Evolutionary conservation across 805 yeast species (phyloP).

Genomic region (Wickerhamomyces pijperi): DNA sequence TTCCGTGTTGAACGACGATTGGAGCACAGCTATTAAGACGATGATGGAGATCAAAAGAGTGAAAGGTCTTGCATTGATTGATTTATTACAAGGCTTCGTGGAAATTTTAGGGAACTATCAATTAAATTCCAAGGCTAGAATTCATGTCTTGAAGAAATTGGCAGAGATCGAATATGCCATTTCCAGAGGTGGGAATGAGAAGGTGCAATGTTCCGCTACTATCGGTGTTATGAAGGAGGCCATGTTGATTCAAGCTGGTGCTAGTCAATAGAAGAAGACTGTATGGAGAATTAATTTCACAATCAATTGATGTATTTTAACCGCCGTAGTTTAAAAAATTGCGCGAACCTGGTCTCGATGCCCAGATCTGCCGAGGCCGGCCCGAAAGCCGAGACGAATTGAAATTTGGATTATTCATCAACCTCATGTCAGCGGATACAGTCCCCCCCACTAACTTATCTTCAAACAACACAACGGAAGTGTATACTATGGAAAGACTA

Average conservation of each 20-base stretch:
- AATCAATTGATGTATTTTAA: no score
- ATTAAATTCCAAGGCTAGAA: conserved; percentile 49
- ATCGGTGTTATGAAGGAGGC: conserved; percentile 69
- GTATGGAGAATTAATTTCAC: no score
- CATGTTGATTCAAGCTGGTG: conserved; percentile 22
- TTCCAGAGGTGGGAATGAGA: conserved; percentile 86
- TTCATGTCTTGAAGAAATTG: conserved; percentile 54
- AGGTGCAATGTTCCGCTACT: conserved; percentile 80
- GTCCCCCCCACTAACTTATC: no score
- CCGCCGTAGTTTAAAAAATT: no score
- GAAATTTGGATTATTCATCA: no score
- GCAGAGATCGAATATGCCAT: conserved; percentile 88
- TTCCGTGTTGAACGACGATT: conserved; percentile 75
- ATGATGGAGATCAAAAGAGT: conserved; percentile 50
- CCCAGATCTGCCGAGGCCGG: no score
- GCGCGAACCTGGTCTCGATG: no score
- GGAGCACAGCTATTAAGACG: conserved; percentile 67
- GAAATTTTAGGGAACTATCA: conserved; percentile 61
- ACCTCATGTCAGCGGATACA: no score
- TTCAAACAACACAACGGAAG: no score
- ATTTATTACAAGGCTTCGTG: conserved; percentile 66
- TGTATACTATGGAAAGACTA: not conserved
- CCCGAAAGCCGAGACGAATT: no score
- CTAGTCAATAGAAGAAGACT: no score
- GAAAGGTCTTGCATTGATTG: conserved; percentile 86